phyloP scores from a whole-genome alignment of 164 flowering plant species.

The Magnolia sinica region DNA sequence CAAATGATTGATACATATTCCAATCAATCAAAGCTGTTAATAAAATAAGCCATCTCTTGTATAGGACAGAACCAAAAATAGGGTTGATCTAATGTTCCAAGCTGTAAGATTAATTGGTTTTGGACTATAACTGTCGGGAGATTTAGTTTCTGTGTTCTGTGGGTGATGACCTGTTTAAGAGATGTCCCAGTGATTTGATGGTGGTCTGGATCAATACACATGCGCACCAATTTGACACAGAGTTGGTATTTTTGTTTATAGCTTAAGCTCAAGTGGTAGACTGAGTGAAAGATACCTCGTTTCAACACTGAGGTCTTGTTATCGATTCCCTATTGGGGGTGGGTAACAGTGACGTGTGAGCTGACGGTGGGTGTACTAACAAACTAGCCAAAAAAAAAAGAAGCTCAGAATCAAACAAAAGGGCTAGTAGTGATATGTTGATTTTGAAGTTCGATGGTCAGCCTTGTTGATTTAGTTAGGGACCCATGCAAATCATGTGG shows the following conservation, averaged over 20 bases:
- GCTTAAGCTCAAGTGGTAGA: background rate
- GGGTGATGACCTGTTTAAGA: background rate
- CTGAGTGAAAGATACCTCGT: too few relatives aligned
- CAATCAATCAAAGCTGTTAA: background rate
- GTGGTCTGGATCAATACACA: background rate
- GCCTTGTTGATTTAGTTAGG: background rate
- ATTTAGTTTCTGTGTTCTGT: too few relatives aligned
- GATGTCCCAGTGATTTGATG: background rate
- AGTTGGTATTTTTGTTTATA: too few relatives aligned
- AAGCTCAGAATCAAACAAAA: too few relatives aligned
- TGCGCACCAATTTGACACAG: too few relatives aligned
- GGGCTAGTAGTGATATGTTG: background rate
- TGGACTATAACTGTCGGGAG: background rate
- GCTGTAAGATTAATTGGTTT: background rate
- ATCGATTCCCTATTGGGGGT: too few relatives aligned
- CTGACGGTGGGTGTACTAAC: too few relatives aligned
- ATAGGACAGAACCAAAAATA: background rate
- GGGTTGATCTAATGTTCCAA: background rate
- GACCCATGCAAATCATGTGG: constrained; percentile 22
- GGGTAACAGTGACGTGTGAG: too few relatives aligned
- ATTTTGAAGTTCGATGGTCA: background rate
- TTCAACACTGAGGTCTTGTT: too few relatives aligned
- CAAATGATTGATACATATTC: background rate
- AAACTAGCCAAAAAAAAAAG: too few relatives aligned
- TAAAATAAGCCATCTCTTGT: background rate